These are phyloP conservation scores for Maudiozyma barnettii DNA, from an alignment of 805 yeast genomes.

Conservation along the genomic window DNA sequence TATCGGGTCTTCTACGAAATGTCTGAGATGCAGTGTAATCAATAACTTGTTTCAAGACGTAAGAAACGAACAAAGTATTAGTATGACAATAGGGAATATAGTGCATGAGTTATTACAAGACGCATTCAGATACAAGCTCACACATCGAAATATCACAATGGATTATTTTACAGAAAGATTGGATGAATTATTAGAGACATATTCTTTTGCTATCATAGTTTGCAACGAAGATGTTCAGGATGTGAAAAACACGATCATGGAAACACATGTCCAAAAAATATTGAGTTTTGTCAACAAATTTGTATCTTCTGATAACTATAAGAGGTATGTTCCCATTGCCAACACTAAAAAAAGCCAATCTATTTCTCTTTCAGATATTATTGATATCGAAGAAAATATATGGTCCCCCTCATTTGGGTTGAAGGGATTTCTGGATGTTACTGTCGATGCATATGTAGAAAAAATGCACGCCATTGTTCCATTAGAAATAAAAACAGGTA, in stretches of 20 bases:
- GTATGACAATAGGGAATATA: conserved; percentile 70
- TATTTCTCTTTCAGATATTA: conserved; percentile 50
- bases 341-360: conserved; percentile 30
- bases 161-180: conserved; percentile 25
- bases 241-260: conserved; percentile 34
- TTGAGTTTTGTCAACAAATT: conserved; percentile 44
- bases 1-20: conserved; percentile 64
- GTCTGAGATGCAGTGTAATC: conserved; percentile 64
- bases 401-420: conserved; percentile 89
- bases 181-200: conserved; percentile 35
- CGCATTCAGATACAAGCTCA: conserved; percentile 30
- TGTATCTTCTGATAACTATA: conserved; percentile 28
- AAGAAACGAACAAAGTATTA: conserved; percentile 48
- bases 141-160: conserved; percentile 21
- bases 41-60: conserved; percentile 47
- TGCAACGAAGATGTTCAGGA: conserved; percentile 42
- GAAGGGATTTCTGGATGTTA: conserved; percentile 83
- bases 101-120: conserved; percentile 65
- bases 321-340: conserved; percentile 16
- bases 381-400: conserved; percentile 83
- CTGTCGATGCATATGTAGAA: conserved; percentile 50
- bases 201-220: conserved; percentile 44
- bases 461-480: conserved; percentile 52
- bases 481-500: conserved; percentile 85
- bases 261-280: conserved; percentile 43